Conservation (phyloP, 2,329 filamentous ascomycete species). For the Paecilomyces sp. region DNA sequence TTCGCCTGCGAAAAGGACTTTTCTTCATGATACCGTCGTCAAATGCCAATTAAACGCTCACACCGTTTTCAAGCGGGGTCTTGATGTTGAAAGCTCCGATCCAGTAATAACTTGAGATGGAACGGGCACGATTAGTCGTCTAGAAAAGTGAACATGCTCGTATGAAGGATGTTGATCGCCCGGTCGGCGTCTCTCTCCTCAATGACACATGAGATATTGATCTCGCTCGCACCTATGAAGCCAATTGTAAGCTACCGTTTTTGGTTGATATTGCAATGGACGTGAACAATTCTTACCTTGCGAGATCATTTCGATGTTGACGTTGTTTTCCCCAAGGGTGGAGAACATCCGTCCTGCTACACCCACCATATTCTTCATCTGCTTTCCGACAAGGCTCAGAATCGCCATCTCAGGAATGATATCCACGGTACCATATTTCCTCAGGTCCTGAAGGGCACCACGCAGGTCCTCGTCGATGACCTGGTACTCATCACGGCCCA, state of each 20-base stretch:
- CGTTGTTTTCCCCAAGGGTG: slow-evolving; percentile 81
- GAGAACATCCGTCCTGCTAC: slow-evolving; percentile 93
- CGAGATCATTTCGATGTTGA: slow-evolving; percentile 99
- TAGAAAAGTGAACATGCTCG: slow-evolving; percentile 91
- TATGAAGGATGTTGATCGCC: slow-evolving; percentile 93
- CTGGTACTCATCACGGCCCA: slow-evolving; percentile 40
- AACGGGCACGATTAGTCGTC: slow-evolving; percentile 56
- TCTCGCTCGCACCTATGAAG: slow-evolving; percentile 78
- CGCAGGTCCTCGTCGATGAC: slow-evolving; percentile 59
- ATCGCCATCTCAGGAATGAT: slow-evolving; percentile 91
- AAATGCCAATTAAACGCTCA: not conserved
- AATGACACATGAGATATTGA: slow-evolving; percentile 98
- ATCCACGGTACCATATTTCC: slow-evolving; percentile 80
- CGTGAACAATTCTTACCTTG: slow-evolving; percentile 60
- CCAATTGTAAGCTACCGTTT: slow-evolving; percentile 1
- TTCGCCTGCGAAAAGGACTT: not conserved
- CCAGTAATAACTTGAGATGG: not conserved
- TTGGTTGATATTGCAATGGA: slow-evolving; percentile 2
- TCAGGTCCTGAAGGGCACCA: slow-evolving; percentile 62
- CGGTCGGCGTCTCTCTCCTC: slow-evolving; percentile 83
- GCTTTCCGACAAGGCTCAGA: slow-evolving; percentile 83
- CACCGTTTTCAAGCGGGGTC: not conserved
- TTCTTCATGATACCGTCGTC: not conserved
- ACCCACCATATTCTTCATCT: slow-evolving; percentile 97
- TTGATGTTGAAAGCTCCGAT: not conserved